phyloP scores from a whole-genome alignment of 495 filamentous ascomycete genomes.

The Chaetomium fimeti region DNA sequence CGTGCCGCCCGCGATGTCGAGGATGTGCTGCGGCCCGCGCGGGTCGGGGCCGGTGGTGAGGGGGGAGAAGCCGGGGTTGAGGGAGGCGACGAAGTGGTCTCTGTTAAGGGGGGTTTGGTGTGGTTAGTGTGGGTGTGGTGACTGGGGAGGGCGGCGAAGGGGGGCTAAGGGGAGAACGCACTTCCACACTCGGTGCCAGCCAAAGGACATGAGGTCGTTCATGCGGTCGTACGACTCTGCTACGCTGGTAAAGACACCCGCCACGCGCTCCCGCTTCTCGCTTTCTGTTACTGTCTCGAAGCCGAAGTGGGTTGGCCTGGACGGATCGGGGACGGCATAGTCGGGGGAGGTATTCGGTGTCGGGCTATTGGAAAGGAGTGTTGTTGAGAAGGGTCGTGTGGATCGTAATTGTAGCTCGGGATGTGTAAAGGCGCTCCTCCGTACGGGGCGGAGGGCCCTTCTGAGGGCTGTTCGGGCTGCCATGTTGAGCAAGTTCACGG shows the following conservation, averaged over 20 bases:
- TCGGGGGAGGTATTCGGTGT: conserved; percentile 32
- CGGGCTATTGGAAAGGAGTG: conserved; percentile 21
- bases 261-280: conserved; percentile 69
- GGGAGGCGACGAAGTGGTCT: conserved; percentile 89
- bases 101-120: conserved; percentile 26
- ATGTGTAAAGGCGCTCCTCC: conserved; percentile 15
- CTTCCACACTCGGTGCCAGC: conserved; percentile 97
- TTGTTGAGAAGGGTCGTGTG: conserved; percentile 27
- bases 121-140: conserved; percentile 20
- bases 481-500: conserved; percentile 23
- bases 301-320: conserved; percentile 86
- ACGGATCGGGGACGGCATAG: conserved; percentile 46
- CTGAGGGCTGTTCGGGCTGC: conserved; percentile 30
- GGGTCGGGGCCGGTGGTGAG: conserved; percentile 38
- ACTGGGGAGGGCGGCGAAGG: not conserved
- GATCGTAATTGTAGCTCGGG: conserved; percentile 18
- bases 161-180: conserved; percentile 25
- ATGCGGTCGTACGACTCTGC: conserved; percentile 89
- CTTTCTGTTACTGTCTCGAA: conserved; percentile 83
- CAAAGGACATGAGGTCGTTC: conserved; percentile 99
- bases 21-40: conserved; percentile 62
- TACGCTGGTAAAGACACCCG: conserved; percentile 91
- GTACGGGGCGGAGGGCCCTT: conserved; percentile 28
- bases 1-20: conserved; percentile 95
- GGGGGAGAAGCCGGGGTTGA: conserved; percentile 80